These are phyloP conservation scores for Euphorbia pulcherrima DNA, from an alignment of 345 rosid genomes.

Conservation along the genomic window DNA sequence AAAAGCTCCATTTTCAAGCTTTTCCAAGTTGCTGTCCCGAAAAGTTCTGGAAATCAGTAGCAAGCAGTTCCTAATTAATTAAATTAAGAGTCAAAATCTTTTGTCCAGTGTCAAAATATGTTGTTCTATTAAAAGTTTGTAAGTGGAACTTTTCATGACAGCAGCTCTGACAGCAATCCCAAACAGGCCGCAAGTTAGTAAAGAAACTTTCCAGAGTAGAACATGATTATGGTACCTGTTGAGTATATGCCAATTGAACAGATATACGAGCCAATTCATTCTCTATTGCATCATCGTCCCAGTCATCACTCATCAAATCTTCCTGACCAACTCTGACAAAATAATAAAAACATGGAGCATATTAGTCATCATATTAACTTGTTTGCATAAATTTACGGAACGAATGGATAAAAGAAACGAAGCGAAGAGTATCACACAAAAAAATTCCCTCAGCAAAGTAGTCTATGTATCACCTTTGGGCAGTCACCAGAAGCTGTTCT, in stretches of 20 bases:
- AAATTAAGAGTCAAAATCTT: too few relatives aligned
- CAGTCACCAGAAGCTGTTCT: slow-evolving; percentile 74
- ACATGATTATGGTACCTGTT: slow-evolving; percentile 51
- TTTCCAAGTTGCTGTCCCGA: too few relatives aligned
- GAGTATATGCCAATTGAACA: slow-evolving; percentile 85
- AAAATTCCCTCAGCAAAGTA: slow-evolving; percentile 9
- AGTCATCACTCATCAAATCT: slow-evolving; percentile 64
- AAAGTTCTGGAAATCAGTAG: too few relatives aligned
- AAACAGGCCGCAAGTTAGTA: too few relatives aligned
- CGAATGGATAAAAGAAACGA: neutral
- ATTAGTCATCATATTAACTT: neutral
- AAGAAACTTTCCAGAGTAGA: neutral
- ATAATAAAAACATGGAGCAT: neutral
- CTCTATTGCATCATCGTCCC: slow-evolving; percentile 78
- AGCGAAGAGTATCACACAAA: neutral
- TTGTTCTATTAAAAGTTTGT: too few relatives aligned
- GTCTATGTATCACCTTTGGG: slow-evolving; percentile 55
- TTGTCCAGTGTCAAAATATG: too few relatives aligned
- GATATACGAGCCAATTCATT: slow-evolving; percentile 78
- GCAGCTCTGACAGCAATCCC: too few relatives aligned
- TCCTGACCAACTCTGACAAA: slow-evolving; percentile 91
- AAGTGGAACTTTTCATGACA: too few relatives aligned
- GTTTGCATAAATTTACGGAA: neutral
- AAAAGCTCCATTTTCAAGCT: too few relatives aligned
- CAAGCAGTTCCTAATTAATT: too few relatives aligned